These are phyloP conservation scores for Cinnamomum micranthum DNA, from an alignment of 164 flowering plant species.

Conservation along the genomic window DNA sequence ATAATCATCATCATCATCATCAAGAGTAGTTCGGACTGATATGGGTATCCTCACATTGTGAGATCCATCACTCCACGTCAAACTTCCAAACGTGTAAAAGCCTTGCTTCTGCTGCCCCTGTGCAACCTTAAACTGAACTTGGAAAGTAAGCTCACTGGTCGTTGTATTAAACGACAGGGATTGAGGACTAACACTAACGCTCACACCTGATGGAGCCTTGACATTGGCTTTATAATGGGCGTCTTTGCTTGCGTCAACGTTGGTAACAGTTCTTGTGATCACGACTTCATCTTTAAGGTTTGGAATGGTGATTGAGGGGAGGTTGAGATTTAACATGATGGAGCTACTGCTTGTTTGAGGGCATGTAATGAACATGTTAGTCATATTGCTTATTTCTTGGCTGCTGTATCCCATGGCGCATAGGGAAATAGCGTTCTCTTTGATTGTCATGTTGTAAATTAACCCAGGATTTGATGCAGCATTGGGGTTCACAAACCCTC, in stretches of 20 bases:
- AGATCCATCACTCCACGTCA: no score
- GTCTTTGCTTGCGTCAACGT: slow-evolving; percentile 37
- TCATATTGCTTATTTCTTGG: not conserved
- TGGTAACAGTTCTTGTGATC: slow-evolving; percentile 50
- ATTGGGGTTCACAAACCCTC: slow-evolving; percentile 34
- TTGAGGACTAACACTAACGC: no score
- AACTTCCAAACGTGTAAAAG: no score
- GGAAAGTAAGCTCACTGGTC: no score
- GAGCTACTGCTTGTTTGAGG: not conserved
- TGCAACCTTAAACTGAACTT: no score
- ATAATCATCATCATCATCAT: no score
- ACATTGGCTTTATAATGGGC: slow-evolving; percentile 10
- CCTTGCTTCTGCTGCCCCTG: no score
- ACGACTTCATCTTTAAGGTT: slow-evolving; percentile 25
- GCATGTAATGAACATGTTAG: not conserved
- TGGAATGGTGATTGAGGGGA: slow-evolving; percentile 54
- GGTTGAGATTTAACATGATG: slow-evolving; percentile 26
- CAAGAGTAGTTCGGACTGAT: no score
- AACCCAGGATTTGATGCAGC: slow-evolving; percentile 42
- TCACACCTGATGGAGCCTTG: no score
- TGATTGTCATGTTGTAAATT: slow-evolving; percentile 21
- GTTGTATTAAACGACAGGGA: no score
- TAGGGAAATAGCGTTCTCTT: slow-evolving; percentile 17
- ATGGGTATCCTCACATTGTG: no score
- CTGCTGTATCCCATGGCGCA: not conserved